Percentiles rank a stretch among this genome's conserved stretches.
phyloP scores from a whole-genome alignment of 768 basidiomycete genomes.

The Gloeopeniophorella convolvens region DNA sequence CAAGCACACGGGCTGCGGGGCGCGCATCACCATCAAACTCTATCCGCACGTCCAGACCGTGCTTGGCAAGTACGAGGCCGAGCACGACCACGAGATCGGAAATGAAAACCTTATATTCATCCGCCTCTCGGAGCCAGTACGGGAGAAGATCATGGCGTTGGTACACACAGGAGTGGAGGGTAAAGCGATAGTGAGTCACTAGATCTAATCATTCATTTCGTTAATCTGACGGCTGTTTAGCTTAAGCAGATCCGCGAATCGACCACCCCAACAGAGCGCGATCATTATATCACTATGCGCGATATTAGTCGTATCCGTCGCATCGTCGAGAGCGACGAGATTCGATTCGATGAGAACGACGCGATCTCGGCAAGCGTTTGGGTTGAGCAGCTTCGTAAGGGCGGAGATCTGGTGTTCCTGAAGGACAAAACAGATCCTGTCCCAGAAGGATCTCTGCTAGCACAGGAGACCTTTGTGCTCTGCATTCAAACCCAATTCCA shows the following conservation, averaged over 20 bases:
- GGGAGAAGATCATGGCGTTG: not conserved
- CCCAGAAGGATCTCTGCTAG: not conserved
- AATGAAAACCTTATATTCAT: not conserved
- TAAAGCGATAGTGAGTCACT: not conserved
- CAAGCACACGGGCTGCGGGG: not conserved
- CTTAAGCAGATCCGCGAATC: not conserved
- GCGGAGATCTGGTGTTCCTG: not conserved
- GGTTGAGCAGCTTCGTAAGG: not conserved
- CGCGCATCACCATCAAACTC: not conserved
- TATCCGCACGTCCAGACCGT: not conserved
- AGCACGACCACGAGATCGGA: not conserved
- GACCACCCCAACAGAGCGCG: not conserved
- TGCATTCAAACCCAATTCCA: constrained; percentile 1
- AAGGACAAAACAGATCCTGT: not conserved
- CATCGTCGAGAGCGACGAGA: not conserved
- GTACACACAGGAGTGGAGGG: not conserved
- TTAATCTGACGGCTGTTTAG: not conserved
- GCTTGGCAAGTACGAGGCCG: not conserved
- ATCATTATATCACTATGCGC: not conserved
- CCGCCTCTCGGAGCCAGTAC: not conserved
- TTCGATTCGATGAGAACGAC: not conserved
- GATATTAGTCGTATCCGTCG: not conserved
- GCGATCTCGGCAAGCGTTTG: not conserved
- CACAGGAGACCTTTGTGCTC: not conserved
- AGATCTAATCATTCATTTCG: not conserved